Base-by-base conservation (phyloP, 2,329 filamentous ascomycete genomes). In the Colletotrichum sp. region DNA sequence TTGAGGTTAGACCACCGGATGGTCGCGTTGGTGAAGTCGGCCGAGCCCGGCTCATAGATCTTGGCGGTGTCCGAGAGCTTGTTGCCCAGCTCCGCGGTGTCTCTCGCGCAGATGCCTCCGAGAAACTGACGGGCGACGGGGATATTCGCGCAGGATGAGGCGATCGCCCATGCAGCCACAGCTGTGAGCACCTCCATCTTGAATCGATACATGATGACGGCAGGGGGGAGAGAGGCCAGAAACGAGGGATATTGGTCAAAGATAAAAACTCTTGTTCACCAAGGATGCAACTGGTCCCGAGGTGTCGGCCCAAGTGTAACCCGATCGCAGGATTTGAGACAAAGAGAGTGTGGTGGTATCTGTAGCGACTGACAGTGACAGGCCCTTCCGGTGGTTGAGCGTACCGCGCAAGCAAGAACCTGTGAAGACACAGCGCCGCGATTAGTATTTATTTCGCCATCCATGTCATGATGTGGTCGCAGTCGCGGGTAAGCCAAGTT, bases 1-100 rank as follows among this genome's bases (percentile, higher is more conserved):
- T 84, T 81, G 24, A 88, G 77, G 16, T 80, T 81, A 1, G 89
- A 90, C 88, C 88, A 90, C 2, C 88, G 84, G 3, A 79, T 81
- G 0, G 86, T 84, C 8, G 83, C 83, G 32, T 80, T 43, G 5
- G 78, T 75, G 64, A 87, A 90, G 15, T 80, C 83, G n/a, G 77
- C 78, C 12, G 86, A 85, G 3, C 83, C 85, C 0, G 87, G 86
- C 24, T 79, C 82, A 77, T 86, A 88, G 38, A 89, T 79, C 77
- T 87, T 81, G 18, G 87, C 85, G 3, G 73, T 72, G 15, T 76
- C 58, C 1, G 88, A 89, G 8, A 87, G 82, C 62, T 78, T 80
- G 18, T 76, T 48, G 1, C 77, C 78, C 10, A 87, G 81, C 7
- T 79, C 77, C 9, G 70, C 78, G 16, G 70, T 76, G 66, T 34